phyloP scores from a whole-genome alignment of 108 stramenopile species.

The Pseudonitzschia pungens region DNA sequence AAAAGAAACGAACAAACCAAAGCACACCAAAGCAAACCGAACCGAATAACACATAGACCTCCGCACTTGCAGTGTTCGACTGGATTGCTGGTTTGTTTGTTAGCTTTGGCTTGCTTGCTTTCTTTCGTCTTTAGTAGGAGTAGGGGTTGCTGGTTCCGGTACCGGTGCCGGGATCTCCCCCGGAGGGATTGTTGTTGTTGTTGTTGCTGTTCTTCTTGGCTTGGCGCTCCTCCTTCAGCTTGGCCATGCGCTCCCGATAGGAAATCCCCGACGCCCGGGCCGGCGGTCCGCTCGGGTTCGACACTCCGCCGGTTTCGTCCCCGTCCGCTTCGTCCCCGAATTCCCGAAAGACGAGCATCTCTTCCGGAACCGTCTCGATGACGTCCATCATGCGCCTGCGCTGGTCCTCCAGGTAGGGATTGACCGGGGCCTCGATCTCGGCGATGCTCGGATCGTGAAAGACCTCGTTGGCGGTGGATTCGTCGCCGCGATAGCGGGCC shows the following conservation, averaged over 20 bases:
- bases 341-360: slow-evolving; percentile 38
- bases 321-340: not conserved
- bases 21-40: too few relatives aligned
- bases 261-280: not conserved
- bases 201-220: not conserved
- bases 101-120: too few relatives aligned
- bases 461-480: slow-evolving; percentile 57
- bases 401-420: slow-evolving; percentile 54
- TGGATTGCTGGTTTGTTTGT: too few relatives aligned
- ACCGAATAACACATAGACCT: too few relatives aligned
- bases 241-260: not conserved
- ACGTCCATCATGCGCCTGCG: slow-evolving; percentile 26
- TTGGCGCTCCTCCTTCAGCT: not conserved
- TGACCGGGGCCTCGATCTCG: slow-evolving; percentile 41
- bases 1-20: too few relatives aligned
- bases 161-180: too few relatives aligned
- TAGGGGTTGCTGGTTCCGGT: too few relatives aligned
- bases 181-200: not conserved
- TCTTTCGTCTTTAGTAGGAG: too few relatives aligned
- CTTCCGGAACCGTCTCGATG: slow-evolving; percentile 45
- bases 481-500: slow-evolving; percentile 65
- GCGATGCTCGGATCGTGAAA: slow-evolving; percentile 55
- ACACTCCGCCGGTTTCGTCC: not conserved
- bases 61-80: too few relatives aligned
- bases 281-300: not conserved